These are phyloP conservation scores for Hyaloscypha variabilis DNA, from an alignment of 495 filamentous ascomycete genomes.

Conservation along the genomic window DNA sequence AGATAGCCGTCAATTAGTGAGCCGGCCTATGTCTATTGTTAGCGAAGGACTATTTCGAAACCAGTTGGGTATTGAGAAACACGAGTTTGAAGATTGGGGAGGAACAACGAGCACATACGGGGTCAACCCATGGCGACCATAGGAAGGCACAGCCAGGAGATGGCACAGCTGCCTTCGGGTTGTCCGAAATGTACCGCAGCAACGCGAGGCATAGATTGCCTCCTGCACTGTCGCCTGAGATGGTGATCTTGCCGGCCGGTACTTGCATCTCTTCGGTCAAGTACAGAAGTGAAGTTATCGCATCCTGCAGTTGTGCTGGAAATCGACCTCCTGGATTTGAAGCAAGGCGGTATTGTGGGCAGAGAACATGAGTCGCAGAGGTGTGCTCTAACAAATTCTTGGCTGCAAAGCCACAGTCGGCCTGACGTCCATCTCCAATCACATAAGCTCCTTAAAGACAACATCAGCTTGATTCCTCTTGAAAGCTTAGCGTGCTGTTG, in stretches of 20 bases:
- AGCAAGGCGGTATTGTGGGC: slow-evolving; percentile 44
- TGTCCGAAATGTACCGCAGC: slow-evolving; percentile 40
- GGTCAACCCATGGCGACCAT: slow-evolving; percentile 36
- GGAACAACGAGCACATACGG: not conserved
- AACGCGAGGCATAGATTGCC: slow-evolving; percentile 43
- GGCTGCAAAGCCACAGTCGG: slow-evolving; percentile 41
- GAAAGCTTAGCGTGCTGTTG: no score
- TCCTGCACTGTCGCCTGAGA: slow-evolving; percentile 50
- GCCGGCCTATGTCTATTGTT: no score
- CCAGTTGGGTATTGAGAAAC: not conserved
- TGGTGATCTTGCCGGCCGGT: slow-evolving; percentile 38
- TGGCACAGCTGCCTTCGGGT: slow-evolving; percentile 22
- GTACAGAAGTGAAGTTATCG: slow-evolving; percentile 43
- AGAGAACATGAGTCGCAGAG: slow-evolving; percentile 31
- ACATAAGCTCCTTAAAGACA: slow-evolving; percentile 38
- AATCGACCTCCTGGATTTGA: slow-evolving; percentile 37
- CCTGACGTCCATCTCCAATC: slow-evolving; percentile 39
- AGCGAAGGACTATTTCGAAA: not conserved
- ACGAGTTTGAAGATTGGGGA: not conserved
- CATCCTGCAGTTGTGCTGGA: slow-evolving; percentile 50
- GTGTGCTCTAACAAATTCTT: slow-evolving; percentile 30
- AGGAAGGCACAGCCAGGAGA: slow-evolving; percentile 25
- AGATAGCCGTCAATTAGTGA: slow-evolving; percentile 12
- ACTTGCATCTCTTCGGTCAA: slow-evolving; percentile 39
- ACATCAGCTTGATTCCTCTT: no score